Percentiles rank a stretch among this genome's conserved stretches.
These are phyloP conservation scores for Rutstroemia sydowiana DNA, from an alignment of 2,329 filamentous ascomycete species.

Conservation along the genomic window DNA sequence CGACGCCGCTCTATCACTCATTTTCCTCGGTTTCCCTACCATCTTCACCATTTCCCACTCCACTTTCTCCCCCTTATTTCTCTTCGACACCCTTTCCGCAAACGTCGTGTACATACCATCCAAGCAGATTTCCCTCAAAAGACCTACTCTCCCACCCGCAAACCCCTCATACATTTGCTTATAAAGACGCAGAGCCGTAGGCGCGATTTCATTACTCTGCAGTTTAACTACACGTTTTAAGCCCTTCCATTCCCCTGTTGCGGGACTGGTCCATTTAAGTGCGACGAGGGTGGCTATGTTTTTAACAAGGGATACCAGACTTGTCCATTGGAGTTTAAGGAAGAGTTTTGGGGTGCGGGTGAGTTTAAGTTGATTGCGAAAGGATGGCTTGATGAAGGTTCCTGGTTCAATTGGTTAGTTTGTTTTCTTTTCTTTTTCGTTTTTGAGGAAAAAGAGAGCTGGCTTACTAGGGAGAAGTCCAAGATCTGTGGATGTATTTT, in stretches of 20 bases:
- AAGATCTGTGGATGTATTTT: slow-evolving; percentile 15
- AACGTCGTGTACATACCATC: slow-evolving; percentile 45
- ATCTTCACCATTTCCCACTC: slow-evolving; percentile 50
- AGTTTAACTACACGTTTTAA: slow-evolving; percentile 32
- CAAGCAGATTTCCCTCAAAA: slow-evolving; percentile 47
- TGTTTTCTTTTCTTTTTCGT: no score
- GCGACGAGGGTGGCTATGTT: slow-evolving; percentile 19
- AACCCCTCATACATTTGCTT: slow-evolving; percentile 53
- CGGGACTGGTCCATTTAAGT: slow-evolving; percentile 17
- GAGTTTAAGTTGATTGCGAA: slow-evolving; percentile 26
- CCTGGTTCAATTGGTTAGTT: slow-evolving; percentile 20
- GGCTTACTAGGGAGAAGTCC: slow-evolving; percentile 22
- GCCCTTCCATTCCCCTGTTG: not conserved
- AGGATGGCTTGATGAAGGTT: slow-evolving; percentile 32
- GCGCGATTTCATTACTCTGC: slow-evolving; percentile 36
- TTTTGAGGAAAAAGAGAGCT: not conserved
- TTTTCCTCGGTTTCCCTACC: slow-evolving; percentile 30
- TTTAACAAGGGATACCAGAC: slow-evolving; percentile 19
- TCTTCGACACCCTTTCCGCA: slow-evolving; percentile 43
- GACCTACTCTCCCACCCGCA: slow-evolving; percentile 47
- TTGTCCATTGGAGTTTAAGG: slow-evolving; percentile 25
- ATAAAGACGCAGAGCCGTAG: slow-evolving; percentile 53
- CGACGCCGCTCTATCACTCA: slow-evolving; percentile 46
- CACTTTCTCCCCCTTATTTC: slow-evolving; percentile 38
- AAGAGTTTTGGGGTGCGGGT: slow-evolving; percentile 21